Evolutionary conservation across 177 flowering plant species (phyloP), one percentile per base, ranked within the genome.

Genomic region (Tripterygium wilfordii): DNA sequence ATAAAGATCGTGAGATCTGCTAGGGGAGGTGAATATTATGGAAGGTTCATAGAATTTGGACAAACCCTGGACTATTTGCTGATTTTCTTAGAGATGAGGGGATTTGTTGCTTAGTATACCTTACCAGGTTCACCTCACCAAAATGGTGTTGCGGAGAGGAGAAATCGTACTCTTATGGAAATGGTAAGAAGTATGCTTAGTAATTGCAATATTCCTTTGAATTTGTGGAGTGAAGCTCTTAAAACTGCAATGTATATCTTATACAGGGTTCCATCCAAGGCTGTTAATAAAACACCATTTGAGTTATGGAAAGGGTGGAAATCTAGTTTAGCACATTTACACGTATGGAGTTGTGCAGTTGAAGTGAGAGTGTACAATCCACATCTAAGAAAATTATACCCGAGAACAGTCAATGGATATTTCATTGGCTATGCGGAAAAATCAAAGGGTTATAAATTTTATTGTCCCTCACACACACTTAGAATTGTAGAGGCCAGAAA

Each of bases 231-330:
- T 33, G 30, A 36, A 33, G 52, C 41, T 0, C 15, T 48, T 9
- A 48, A 36, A 24, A 33, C 29, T n/a, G n/a, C n/a, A n/a, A n/a
- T n/a, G n/a, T n/a, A n/a, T n/a, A n/a, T n/a, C n/a, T n/a, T n/a
- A n/a, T 33, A 36, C 15, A 44, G 48, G 13, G 48, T 44, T 44
- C 24, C 48, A 44, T n/a, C 48, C 1, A 26, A 44, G 33, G 48
- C 28, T 6, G 33, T 44, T 44, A 21, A 20, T 28, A 44, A 44
- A 44, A 44, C 35, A 2, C 48, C 33, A 5, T 44, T 44, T 44
- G 33, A 44, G 21, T 27, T 44, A 2, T 26, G 4, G 13, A 35
- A 22, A 4, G 30, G 36, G n/a, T 22, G 22, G 48, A 45, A 45
- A 45, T 23, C 48, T 0, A 45, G 48, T 27, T 29, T 27, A 18